A percentile compares a stretch with the other conserved stretches of the same genome.
These are phyloP conservation scores for Vigna mungo DNA, from an alignment of 306 rosid species.

Conservation along the genomic window DNA sequence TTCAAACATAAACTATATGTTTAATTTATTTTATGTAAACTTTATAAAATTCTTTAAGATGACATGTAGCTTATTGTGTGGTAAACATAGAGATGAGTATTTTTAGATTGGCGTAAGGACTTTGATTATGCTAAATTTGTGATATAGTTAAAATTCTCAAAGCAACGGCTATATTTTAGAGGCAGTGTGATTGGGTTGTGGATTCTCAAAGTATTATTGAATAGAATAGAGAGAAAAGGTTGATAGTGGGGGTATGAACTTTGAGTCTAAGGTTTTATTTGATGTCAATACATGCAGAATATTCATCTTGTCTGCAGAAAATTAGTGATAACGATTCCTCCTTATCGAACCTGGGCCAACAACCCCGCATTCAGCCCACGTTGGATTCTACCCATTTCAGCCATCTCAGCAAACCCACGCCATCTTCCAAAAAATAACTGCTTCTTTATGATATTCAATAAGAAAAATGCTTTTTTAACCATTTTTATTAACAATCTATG, in stretches of 20 bases:
- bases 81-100: not conserved
- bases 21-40: not conserved
- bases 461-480: too few relatives aligned
- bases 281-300: constrained; percentile 46
- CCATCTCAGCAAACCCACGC: not conserved
- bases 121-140: constrained; percentile 2
- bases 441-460: too few relatives aligned
- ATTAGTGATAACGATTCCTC: constrained; percentile 61
- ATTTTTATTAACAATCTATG: too few relatives aligned
- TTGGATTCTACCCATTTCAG: constrained; percentile 26
- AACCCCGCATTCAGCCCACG: constrained; percentile 40
- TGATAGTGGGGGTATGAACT: constrained; percentile 41
- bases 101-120: not conserved
- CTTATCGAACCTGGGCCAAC: constrained; percentile 65
- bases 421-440: too few relatives aligned
- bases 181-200: constrained; percentile 34
- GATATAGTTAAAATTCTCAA: constrained; percentile 44
- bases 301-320: constrained; percentile 60
- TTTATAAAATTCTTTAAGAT: not conserved
- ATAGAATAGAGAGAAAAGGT: constrained; percentile 52
- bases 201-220: constrained; percentile 77
- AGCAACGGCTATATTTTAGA: constrained; percentile 57
- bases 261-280: constrained; percentile 51
- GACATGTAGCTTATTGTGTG: not conserved
- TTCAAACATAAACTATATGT: too few relatives aligned